A percentile compares a stretch with the other conserved stretches of the same genome.
Conservation (phyloP, 169 alveolate species). For the Sarcocystis neurona region DNA sequence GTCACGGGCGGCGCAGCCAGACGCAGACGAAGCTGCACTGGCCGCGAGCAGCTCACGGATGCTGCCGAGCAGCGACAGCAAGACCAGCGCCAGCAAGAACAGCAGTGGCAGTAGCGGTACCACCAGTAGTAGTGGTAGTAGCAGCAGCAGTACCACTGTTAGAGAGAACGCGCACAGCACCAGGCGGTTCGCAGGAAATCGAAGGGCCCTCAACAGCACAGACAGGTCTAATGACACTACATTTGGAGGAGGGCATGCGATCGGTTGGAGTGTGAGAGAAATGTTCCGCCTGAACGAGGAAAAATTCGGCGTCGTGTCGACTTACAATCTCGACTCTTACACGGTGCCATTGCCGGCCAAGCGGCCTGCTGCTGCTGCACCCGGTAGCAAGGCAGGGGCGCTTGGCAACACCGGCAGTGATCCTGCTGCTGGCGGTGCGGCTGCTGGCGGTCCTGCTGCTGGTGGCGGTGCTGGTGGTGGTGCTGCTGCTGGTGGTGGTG, state of each 20-base stretch:
- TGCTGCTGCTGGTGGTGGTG: background rate
- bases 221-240: conserved; percentile 72
- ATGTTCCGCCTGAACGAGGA: conserved; percentile 86
- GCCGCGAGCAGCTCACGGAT: background rate
- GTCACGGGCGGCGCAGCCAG: background rate
- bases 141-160: background rate
- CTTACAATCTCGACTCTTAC: conserved; percentile 75
- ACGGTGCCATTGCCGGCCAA: conserved; percentile 72
- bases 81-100: background rate
- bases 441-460: background rate
- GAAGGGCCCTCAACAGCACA: conserved; percentile 26
- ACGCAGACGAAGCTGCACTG: background rate
- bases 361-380: background rate
- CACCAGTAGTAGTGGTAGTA: background rate
- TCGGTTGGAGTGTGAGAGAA: conserved; percentile 86
- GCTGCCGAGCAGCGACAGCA: background rate
- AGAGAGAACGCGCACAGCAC: background rate
- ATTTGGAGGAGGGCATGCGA: conserved; percentile 74
- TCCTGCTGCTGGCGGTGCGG: background rate
- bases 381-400: background rate
- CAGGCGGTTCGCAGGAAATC: conserved; percentile 9
- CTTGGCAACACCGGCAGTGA: background rate
- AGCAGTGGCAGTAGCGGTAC: conserved; percentile 15
- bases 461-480: background rate
- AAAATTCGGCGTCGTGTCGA: conserved; percentile 85